Conservation (phyloP, 768 basidiomycete genomes). For the Melanogaster broomeanus region DNA sequence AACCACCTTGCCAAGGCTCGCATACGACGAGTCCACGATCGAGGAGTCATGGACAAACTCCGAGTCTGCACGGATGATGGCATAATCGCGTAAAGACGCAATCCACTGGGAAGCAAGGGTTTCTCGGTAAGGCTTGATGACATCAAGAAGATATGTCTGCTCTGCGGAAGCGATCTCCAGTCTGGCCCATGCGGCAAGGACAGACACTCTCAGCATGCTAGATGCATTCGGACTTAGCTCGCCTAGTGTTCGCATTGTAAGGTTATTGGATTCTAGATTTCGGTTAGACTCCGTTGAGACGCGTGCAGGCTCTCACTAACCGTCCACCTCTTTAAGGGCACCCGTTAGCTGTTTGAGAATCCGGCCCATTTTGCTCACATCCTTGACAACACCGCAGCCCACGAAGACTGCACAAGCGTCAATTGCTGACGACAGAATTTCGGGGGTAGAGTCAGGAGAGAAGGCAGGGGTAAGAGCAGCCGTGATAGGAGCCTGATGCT, state of each 20-base stretch:
- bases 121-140: slow-evolving; percentile 78
- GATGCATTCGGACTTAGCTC: slow-evolving; percentile 93
- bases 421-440: slow-evolving; percentile 90
- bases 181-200: slow-evolving; percentile 94
- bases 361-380: slow-evolving; percentile 88
- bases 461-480: slow-evolving; percentile 97
- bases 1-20: slow-evolving; percentile 88
- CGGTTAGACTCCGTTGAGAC: slow-evolving; percentile 6
- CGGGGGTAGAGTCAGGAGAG: slow-evolving; percentile 92
- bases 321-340: slow-evolving; percentile 88
- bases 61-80: slow-evolving; percentile 85
- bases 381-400: slow-evolving; percentile 91
- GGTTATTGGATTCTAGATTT: slow-evolving; percentile 70
- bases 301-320: slow-evolving; percentile 38
- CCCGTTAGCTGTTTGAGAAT: slow-evolving; percentile 87
- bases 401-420: slow-evolving; percentile 95
- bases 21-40: slow-evolving; percentile 79
- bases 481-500: slow-evolving; percentile 97
- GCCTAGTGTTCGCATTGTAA: slow-evolving; percentile 82
- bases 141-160: slow-evolving; percentile 75
- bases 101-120: slow-evolving; percentile 86
- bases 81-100: slow-evolving; percentile 87
- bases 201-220: slow-evolving; percentile 91
- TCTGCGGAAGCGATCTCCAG: slow-evolving; percentile 75
- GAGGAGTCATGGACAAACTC: slow-evolving; percentile 80